These are phyloP conservation scores for Gynochthodes officinalis DNA, from an alignment of 257 asterid genomes.

Conservation along the genomic window DNA sequence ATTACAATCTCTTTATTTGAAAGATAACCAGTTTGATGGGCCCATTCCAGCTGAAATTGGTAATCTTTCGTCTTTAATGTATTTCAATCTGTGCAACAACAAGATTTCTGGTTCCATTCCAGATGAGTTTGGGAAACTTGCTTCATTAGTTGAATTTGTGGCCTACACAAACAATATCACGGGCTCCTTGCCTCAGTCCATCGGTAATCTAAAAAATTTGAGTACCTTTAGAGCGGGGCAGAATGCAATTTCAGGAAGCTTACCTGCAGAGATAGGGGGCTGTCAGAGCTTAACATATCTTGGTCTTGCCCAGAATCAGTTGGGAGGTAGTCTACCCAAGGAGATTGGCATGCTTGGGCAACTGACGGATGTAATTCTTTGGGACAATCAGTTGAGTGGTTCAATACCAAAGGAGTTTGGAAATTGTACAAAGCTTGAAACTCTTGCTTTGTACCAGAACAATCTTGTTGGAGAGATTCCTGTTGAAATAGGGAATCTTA, in stretches of 20 bases:
- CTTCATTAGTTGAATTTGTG: constrained; percentile 64
- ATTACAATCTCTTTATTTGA: constrained; percentile 49
- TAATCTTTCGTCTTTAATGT: constrained; percentile 36
- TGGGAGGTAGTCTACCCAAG: constrained; percentile 63
- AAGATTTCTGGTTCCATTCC: constrained; percentile 68
- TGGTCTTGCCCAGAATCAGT: constrained; percentile 78
- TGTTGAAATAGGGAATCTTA: constrained; percentile 53
- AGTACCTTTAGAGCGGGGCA: constrained; percentile 70
- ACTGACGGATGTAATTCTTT: constrained; percentile 56
- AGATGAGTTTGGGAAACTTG: constrained; percentile 62
- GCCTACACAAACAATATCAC: constrained; percentile 80
- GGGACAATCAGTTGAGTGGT: constrained; percentile 78
- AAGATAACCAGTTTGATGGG: constrained; percentile 55
- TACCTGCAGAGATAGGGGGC: constrained; percentile 61
- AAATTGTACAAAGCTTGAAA: constrained; percentile 55
- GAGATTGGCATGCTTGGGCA: constrained; percentile 70
- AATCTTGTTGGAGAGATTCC: constrained; percentile 74
- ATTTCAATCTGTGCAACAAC: constrained; percentile 63
- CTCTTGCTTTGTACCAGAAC: constrained; percentile 76
- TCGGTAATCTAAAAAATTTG: constrained; percentile 61
- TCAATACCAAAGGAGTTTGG: constrained; percentile 70
- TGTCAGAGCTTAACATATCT: constrained; percentile 54
- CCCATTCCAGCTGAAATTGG: constrained; percentile 65
- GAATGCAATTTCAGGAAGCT: constrained; percentile 67
- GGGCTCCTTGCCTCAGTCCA: constrained; percentile 63